Percentiles rank a stretch among this genome's conserved stretches.
Evolutionary conservation across 73 alveolate species (phyloP).

Genomic region (Uronychia binucleata): DNA sequence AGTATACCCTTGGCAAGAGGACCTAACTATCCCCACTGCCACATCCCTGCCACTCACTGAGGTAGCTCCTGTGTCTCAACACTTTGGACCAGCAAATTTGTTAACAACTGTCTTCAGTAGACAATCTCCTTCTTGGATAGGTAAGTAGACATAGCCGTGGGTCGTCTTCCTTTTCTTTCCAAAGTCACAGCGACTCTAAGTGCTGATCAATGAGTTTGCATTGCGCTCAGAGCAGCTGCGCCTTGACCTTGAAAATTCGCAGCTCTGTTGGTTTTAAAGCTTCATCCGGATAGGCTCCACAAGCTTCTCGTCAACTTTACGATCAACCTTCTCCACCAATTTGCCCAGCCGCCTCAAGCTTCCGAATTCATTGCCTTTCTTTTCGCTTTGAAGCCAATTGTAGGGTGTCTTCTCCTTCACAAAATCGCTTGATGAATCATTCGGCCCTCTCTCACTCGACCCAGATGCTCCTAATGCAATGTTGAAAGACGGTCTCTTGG

Average conservation of each 20-base stretch:
- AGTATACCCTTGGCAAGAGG: neutral
- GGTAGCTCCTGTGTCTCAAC: neutral
- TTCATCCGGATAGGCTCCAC: neutral
- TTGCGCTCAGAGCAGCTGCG: too few species aligned
- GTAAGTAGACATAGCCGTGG: neutral
- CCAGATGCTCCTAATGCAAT: too few species aligned
- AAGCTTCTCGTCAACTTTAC: neutral
- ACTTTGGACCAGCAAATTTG: neutral
- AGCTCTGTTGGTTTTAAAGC: neutral
- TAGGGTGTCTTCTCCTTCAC: too few species aligned
- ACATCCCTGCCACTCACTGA: neutral
- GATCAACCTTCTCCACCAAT: neutral
- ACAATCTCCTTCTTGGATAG: neutral
- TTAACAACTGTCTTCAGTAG: too few species aligned
- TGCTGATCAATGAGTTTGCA: too few species aligned
- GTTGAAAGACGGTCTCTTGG: too few species aligned
- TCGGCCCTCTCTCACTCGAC: too few species aligned
- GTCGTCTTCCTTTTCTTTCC: neutral
- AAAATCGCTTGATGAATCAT: too few species aligned
- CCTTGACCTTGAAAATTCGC: too few species aligned
- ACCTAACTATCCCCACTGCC: neutral
- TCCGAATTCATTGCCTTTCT: too few species aligned
- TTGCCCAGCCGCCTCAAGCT: neutral
- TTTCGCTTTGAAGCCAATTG: too few species aligned
- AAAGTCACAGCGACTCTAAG: too few species aligned